These are phyloP conservation scores for Hypomyces perniciosus DNA, from an alignment of 2,329 filamentous ascomycete genomes.

Conservation along the genomic window DNA sequence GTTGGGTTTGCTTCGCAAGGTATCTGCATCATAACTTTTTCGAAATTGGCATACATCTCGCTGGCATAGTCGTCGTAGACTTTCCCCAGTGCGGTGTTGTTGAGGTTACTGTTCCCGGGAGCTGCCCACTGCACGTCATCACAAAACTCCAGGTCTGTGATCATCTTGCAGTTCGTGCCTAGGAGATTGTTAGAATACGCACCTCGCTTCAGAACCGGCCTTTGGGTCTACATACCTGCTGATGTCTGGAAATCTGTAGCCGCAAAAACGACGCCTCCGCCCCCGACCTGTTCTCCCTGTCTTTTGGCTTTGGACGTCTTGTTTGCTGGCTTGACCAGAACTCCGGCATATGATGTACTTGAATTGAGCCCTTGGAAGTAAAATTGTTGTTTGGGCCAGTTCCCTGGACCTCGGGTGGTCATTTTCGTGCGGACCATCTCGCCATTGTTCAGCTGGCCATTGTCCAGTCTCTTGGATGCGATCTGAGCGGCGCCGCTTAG, in stretches of 20 bases:
- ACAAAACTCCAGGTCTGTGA: conserved; percentile 87
- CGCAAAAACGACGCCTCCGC: conserved; percentile 71
- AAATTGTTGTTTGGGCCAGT: conserved; percentile 79
- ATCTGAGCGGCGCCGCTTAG: conserved; percentile 61
- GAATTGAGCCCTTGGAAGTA: conserved; percentile 70
- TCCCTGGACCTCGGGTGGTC: conserved; percentile 60
- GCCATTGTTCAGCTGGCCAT: conserved; percentile 41
- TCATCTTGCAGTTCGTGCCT: conserved; percentile 77
- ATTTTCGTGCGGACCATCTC: conserved; percentile 54
- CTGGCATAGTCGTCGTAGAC: conserved; percentile 75
- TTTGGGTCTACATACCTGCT: conserved; percentile 49
- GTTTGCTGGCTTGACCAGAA: conserved; percentile 59
- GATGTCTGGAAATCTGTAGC: conserved; percentile 73
- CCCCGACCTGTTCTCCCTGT: conserved; percentile 44
- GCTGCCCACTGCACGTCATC: conserved; percentile 85
- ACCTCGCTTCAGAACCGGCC: neutral
- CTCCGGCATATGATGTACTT: conserved; percentile 65
- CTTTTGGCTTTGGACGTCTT: conserved; percentile 39
- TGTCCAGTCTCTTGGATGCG: conserved; percentile 42
- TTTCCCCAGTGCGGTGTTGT: conserved; percentile 55
- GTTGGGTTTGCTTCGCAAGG: conserved; percentile 72
- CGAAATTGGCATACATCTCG: conserved; percentile 68
- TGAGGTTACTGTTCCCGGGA: conserved; percentile 67
- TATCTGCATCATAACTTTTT: conserved; percentile 74
- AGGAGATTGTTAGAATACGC: conserved; percentile 8